Conservation (phyloP, 768 basidiomycete genomes). For the Psilocybe subaeruginosa region DNA sequence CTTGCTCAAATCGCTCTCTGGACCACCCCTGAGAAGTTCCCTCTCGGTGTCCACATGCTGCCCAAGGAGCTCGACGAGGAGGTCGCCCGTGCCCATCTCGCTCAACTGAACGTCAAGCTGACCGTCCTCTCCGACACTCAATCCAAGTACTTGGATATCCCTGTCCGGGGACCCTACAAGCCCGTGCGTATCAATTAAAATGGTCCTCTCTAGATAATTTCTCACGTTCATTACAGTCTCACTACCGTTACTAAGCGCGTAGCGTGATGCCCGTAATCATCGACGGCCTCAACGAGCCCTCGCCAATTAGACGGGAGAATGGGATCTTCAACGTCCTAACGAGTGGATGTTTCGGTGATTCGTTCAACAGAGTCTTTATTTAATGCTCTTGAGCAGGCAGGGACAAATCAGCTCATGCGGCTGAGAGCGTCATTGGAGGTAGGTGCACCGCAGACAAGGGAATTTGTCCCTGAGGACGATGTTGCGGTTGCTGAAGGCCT, state of each 20-base stretch:
- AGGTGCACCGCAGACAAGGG: slow-evolving; percentile 2
- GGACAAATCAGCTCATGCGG: slow-evolving; percentile 34
- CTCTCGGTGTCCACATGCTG: slow-evolving; percentile 96
- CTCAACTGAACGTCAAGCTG: slow-evolving; percentile 92
- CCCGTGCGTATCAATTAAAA: slow-evolving; percentile 34
- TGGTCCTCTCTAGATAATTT: neutral
- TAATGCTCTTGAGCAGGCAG: slow-evolving; percentile 48
- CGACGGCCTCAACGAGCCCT: slow-evolving; percentile 84
- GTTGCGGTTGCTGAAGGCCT: slow-evolving; percentile 41
- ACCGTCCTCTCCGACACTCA: slow-evolving; percentile 75
- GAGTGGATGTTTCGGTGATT: slow-evolving; percentile 50
- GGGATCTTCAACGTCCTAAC: slow-evolving; percentile 72
- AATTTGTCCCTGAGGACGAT: slow-evolving; percentile 9
- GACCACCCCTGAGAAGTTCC: slow-evolving; percentile 91
- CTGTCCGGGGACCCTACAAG: slow-evolving; percentile 73
- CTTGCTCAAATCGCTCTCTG: slow-evolving; percentile 98
- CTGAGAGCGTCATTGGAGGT: slow-evolving; percentile 23
- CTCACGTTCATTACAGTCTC: slow-evolving; percentile 26
- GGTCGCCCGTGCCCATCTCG: slow-evolving; percentile 95
- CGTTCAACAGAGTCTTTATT: slow-evolving; percentile 52
- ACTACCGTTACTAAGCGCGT: slow-evolving; percentile 50
- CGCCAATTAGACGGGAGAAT: slow-evolving; percentile 56
- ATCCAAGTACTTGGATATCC: slow-evolving; percentile 91
- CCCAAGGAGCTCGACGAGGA: slow-evolving; percentile 99
- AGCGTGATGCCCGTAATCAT: slow-evolving; percentile 32